Conservation (phyloP, 495 filamentous ascomycete species). For the Trypethelium eluteriae region DNA sequence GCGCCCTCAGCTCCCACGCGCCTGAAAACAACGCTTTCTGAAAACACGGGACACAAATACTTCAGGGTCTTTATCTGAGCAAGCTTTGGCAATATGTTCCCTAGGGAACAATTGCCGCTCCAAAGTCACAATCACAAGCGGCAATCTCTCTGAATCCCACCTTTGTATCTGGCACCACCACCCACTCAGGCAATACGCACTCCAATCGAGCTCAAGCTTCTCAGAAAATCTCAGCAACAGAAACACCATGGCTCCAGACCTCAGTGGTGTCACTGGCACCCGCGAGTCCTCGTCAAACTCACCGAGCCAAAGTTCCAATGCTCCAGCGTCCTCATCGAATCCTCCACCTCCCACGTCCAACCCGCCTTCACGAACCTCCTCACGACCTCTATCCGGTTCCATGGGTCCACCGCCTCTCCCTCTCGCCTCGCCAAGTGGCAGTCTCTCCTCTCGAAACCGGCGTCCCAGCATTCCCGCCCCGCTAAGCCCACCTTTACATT, state of each 20-base stretch:
- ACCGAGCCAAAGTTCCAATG: not conserved
- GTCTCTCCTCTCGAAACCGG: not conserved
- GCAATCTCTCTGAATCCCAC: not conserved
- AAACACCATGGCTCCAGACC: not conserved
- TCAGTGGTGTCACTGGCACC: not conserved
- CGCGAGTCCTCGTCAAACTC: not conserved
- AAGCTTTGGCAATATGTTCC: not conserved
- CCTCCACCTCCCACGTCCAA: not conserved
- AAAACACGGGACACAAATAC: not conserved
- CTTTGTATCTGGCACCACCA: not conserved
- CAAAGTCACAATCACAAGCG: not conserved
- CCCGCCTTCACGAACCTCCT: not conserved
- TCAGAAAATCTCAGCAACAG: not conserved
- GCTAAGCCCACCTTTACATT: not conserved
- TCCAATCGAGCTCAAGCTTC: not conserved
- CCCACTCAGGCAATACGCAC: too few species aligned
- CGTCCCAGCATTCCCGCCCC: slow-evolving; percentile 6
- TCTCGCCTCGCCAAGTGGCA: not conserved
- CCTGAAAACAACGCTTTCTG: not conserved
- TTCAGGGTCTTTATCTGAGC: not conserved
- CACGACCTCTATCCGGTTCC: not conserved
- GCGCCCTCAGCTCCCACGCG: too few species aligned
- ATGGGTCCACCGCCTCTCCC: slow-evolving; percentile 7
- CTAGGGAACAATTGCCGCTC: not conserved
- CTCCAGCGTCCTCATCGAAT: not conserved